Evolutionary conservation across 306 rosid species (phyloP), one percentile per base, ranked within the genome.

Genomic region (Quercus wislizeni): DNA sequence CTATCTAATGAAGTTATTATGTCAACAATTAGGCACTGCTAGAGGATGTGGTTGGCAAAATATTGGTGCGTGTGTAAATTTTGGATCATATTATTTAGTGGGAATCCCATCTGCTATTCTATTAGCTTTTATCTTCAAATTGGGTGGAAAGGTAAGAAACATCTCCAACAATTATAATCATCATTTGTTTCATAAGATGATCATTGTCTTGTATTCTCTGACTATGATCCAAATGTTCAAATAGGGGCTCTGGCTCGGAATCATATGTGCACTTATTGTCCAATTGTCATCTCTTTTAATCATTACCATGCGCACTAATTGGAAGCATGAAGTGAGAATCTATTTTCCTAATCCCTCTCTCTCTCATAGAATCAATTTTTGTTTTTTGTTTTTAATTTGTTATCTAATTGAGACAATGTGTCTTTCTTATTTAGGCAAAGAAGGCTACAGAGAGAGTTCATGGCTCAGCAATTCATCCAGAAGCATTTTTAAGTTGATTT

Each of bases 1-100:
- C 52, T 46, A 46, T 46, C 52, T 46, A 46, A 46, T 46, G 52
- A 0, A 46, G 54, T 49, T 38, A 38, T 38, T 1, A 7, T 65
- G 19, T 31, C 18, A 20, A 78, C 67, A 81, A 71, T 71, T 76
- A 93, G 97, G 97, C 23, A 86, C 83, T 31, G 91, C 89, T 73
- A 87, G 98, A 86, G 98, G 97, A 61, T 91, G 98, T 74, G 98
- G 97, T 38, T 85, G 92, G 98, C 98, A 91, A 79, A 89, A 88
- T 57, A 80, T 87, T 52, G 98, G 98, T 82, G 94, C 98, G 52
- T 84, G 49, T 67, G 83, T 93, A n/a, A 93, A 93, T 77, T 88
- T 93, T 21, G 94, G 97, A 9, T 80, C 94, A 21, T 93, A 91
- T 79, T 93, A 93, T 65, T 46, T 91, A 13, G 89, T 90, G 56